Evolutionary conservation across 2,329 filamentous ascomycete genomes (phyloP).

Genomic region (Xylariaceae sp.): DNA sequence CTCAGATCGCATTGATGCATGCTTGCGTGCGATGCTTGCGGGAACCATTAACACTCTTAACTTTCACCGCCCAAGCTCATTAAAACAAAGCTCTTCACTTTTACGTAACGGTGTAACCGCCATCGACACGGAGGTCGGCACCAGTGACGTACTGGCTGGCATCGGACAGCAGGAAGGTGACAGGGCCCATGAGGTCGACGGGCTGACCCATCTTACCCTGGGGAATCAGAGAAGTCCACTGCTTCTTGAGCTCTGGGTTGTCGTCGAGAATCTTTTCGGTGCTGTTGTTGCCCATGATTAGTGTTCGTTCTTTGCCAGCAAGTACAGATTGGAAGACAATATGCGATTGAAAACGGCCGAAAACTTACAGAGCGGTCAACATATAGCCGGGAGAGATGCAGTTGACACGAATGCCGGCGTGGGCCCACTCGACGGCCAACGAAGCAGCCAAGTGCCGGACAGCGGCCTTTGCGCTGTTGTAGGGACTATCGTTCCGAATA

Average conservation of each 20-base stretch:
- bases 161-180: constrained; percentile 81
- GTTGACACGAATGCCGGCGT: constrained; percentile 85
- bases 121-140: constrained; percentile 78
- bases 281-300: constrained; percentile 40
- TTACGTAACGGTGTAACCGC: constrained; percentile 82
- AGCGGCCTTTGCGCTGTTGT: constrained; percentile 91
- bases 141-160: constrained; percentile 71
- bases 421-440: constrained; percentile 91
- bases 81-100: too few species aligned
- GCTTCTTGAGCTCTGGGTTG: constrained; percentile 82
- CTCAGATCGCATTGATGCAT: too few species aligned
- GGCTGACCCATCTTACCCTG: constrained; percentile 91
- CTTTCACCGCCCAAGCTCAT: too few species aligned
- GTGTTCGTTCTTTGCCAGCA: too few species aligned
- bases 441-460: constrained; percentile 84
- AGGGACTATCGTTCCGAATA: constrained; percentile 52
- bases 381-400: constrained; percentile 96
- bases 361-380: constrained; percentile 81
- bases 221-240: constrained; percentile 91
- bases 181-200: constrained; percentile 89
- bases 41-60: too few species aligned
- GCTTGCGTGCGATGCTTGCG: too few species aligned
- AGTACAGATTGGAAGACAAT: neutral
- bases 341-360: neutral
- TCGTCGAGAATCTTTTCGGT: constrained; percentile 94